Evolutionary conservation across 352 stramenopile genomes (phyloP).

Genomic region (Thalassiosira livingstoniorum): DNA sequence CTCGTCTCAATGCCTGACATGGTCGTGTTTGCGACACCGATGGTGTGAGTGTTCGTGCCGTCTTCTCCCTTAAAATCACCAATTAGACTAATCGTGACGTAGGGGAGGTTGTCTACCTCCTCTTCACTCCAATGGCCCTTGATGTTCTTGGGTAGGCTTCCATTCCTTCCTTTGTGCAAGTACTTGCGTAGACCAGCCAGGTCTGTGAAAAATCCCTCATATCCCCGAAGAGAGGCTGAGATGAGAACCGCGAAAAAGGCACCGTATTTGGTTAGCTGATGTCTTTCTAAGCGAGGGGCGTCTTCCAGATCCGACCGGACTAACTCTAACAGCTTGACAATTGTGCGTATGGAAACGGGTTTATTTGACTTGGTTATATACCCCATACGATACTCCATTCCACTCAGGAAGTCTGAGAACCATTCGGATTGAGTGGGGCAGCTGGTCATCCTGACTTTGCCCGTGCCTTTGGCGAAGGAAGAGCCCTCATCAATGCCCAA

Average conservation of each 20-base stretch:
- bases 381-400: slow-evolving; percentile 24
- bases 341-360: neutral
- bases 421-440: slow-evolving; percentile 25
- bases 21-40: slow-evolving; percentile 32
- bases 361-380: slow-evolving; percentile 15
- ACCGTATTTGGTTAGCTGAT: slow-evolving; percentile 17
- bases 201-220: slow-evolving; percentile 35
- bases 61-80: slow-evolving; percentile 52
- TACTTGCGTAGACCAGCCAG: slow-evolving; percentile 7
- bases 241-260: slow-evolving; percentile 7
- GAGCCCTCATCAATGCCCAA: neutral
- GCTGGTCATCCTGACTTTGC: neutral
- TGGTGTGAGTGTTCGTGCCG: slow-evolving; percentile 18
- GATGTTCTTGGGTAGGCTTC: neutral
- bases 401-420: slow-evolving; percentile 15
- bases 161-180: neutral
- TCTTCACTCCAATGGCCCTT: neutral
- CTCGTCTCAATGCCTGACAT: slow-evolving; percentile 35
- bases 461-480: slow-evolving; percentile 6
- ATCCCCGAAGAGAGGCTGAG: slow-evolving; percentile 2
- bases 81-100: slow-evolving; percentile 20
- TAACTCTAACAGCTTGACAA: slow-evolving; percentile 8
- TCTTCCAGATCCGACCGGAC: neutral
- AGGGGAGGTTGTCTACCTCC: neutral
- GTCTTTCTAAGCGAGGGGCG: neutral